A percentile compares a stretch with the other conserved stretches of the same genome.
Conservation (phyloP, 1,284 basidiomycete genomes). For the Leccinum subspadiceum region DNA sequence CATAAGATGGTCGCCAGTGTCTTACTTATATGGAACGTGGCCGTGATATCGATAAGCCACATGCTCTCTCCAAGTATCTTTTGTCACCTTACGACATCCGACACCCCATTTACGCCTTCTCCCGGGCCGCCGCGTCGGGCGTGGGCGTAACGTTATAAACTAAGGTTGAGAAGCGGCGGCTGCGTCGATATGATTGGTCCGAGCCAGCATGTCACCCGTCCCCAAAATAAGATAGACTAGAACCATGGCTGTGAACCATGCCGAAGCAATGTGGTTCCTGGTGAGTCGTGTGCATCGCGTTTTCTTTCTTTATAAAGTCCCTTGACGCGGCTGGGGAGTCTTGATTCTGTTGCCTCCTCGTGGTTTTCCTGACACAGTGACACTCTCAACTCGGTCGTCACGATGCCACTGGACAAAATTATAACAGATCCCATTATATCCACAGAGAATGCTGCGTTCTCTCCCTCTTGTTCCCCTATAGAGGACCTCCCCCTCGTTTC, state of each 20-base stretch:
- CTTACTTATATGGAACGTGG: constrained; percentile 7
- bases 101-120: not conserved
- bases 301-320: constrained; percentile 27
- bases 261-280: constrained; percentile 6
- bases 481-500: constrained; percentile 17
- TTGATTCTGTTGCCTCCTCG: constrained; percentile 8
- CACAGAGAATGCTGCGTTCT: constrained; percentile 31
- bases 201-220: not conserved
- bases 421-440: constrained; percentile 36
- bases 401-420: constrained; percentile 34
- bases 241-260: constrained; percentile 4
- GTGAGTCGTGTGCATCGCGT: constrained; percentile 25
- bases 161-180: not conserved
- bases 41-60: constrained; percentile 1
- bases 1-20: not conserved
- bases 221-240: not conserved
- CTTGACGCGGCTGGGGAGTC: not conserved
- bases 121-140: not conserved
- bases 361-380: not conserved
- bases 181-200: not conserved
- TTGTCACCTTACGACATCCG: no score
- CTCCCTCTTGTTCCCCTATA: constrained; percentile 23
- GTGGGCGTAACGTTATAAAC: not conserved
- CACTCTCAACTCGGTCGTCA: not conserved
- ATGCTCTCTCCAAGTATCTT: not conserved